Percentiles rank a stretch among this genome's conserved stretches.
Conservation (phyloP, 2,329 filamentous ascomycete genomes). For the Fusarium tanahbumbuense region DNA sequence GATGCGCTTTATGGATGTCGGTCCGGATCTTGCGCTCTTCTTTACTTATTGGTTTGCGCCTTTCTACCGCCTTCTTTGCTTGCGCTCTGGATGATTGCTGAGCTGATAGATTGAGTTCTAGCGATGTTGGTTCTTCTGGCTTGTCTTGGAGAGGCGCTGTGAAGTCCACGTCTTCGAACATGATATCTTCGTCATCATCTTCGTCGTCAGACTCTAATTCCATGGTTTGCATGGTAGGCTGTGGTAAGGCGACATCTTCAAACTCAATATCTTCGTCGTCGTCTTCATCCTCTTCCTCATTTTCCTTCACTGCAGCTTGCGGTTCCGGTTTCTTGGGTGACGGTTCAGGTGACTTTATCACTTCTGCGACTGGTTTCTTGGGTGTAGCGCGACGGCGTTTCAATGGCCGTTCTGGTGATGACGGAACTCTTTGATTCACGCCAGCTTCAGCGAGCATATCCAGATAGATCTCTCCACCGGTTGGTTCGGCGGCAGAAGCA, state of each 20-base stretch:
- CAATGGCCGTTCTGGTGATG: conserved; percentile 54
- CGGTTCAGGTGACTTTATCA: background rate
- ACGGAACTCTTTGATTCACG: conserved; percentile 46
- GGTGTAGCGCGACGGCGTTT: conserved; percentile 52
- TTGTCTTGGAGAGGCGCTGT: conserved; percentile 44
- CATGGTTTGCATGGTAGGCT: conserved; percentile 63
- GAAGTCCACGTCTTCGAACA: conserved; percentile 64
- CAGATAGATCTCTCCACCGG: conserved; percentile 57
- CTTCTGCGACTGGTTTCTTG: conserved; percentile 6
- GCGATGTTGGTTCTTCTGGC: conserved; percentile 49
- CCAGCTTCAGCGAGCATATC: conserved; percentile 64
- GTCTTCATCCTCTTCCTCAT: conserved; percentile 46
- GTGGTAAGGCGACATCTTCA: conserved; percentile 62
- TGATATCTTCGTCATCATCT: conserved; percentile 56
- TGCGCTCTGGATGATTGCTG: conserved; percentile 53
- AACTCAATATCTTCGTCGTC: conserved; percentile 61
- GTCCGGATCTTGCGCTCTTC: conserved; percentile 69
- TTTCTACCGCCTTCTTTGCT: conserved; percentile 50
- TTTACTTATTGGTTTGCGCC: conserved; percentile 65
- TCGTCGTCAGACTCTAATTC: conserved; percentile 62
- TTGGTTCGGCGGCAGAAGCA: conserved; percentile 28
- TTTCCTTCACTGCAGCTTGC: background rate
- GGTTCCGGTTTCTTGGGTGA: background rate
- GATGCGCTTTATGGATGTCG: conserved; percentile 85
- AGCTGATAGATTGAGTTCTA: conserved; percentile 66